Base-by-base conservation (phyloP, 768 basidiomycete genomes). In the Tephrocybe sp. region DNA sequence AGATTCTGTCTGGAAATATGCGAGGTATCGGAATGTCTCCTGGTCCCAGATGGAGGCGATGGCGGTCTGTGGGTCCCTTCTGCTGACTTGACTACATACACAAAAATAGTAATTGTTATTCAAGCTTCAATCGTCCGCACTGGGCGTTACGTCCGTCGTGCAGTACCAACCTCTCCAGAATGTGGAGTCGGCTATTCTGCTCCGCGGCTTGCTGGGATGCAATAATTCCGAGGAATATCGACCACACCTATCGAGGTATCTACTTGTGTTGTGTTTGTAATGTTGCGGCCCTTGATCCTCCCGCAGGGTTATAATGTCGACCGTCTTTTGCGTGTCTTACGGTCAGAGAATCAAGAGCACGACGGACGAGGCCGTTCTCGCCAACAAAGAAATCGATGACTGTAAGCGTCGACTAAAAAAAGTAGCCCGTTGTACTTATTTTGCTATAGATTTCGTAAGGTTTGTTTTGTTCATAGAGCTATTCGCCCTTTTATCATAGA, bases 21-120 rank as follows among this genome's bases (percentile, higher is more conserved):
- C 51, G 67, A 42, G 69, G 68, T 0, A 56, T 67, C 13, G 60
- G 57, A 9, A 67, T 69, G 65, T 64, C 65, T 0, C 65, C 67
- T 43, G 65, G 65, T 11, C 57, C 58, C 40, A 50, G 60, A 18
- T 70, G 68, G 62, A 60, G 66, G 15, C 64, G 61, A 22, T 70
- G 67, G 67, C 58, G 64, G 60, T 59, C 64, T 27, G 69, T 69
- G 31, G 47, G 65, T 55, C 4, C n/a, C n/a, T n/a, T n/a, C n/a
- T n/a, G n/a, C n/a, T n/a, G n/a, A n/a, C n/a, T n/a, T n/a, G n/a
- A n/a, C n/a, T n/a, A n/a, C n/a, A n/a, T n/a, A n/a, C n/a, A n/a
- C n/a, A n/a, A n/a, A n/a, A n/a, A n/a, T n/a, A n/a, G n/a, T n/a
- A n/a, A n/a, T 34, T 9, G 28, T 30, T 30, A 30, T 12, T 26